Evolutionary conservation across 495 filamentous ascomycete species (phyloP).

Genomic region (Neurospora sp.): DNA sequence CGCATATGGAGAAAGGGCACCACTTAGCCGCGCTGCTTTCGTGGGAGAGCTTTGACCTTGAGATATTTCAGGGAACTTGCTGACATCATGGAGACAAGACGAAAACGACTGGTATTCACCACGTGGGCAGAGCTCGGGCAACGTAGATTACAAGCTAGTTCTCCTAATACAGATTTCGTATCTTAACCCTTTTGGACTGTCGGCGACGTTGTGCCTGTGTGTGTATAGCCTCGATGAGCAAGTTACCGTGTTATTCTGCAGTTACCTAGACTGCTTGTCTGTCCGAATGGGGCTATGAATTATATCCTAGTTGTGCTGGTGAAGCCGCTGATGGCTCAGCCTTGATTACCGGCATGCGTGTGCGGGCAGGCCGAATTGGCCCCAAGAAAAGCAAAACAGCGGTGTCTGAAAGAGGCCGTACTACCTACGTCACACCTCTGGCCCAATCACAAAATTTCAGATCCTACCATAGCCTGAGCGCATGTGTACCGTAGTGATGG

Average conservation of each 20-base stretch:
- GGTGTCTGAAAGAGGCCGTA: neutral
- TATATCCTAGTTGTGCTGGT: neutral
- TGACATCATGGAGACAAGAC: neutral
- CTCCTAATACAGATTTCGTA: neutral
- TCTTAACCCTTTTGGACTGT: neutral
- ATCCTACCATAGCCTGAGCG: neutral
- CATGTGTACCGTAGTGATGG: neutral
- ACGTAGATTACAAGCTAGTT: neutral
- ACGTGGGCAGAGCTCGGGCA: neutral
- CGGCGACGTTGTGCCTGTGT: neutral
- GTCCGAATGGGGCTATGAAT: neutral
- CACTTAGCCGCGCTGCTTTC: neutral
- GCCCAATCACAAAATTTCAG: neutral
- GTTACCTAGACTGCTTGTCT: neutral
- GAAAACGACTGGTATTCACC: neutral
- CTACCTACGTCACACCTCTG: neutral
- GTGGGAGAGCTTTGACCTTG: neutral
- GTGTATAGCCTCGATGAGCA: neutral
- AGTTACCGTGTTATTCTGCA: neutral
- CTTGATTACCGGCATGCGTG: neutral
- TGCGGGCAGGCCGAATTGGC: neutral
- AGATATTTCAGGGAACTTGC: neutral
- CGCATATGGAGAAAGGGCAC: neutral
- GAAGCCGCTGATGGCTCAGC: neutral
- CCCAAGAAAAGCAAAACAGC: neutral